These are phyloP conservation scores for Yarrowia alimentaria DNA, from an alignment of 805 yeast genomes.

Conservation along the genomic window DNA sequence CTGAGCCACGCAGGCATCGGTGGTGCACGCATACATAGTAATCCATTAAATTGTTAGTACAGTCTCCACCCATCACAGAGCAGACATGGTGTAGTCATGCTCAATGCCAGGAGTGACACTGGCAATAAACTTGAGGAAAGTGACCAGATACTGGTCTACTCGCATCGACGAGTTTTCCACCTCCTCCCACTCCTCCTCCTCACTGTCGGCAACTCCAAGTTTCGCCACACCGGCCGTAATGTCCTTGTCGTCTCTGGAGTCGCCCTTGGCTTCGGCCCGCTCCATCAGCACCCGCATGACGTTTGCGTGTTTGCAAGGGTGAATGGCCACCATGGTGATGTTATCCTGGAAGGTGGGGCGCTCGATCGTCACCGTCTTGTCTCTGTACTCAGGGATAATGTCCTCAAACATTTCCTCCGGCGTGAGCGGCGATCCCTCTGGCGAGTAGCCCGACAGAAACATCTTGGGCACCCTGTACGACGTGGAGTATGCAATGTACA, in stretches of 20 bases:
- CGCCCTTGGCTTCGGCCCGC: slow-evolving; percentile 52
- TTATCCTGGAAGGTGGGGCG: slow-evolving; percentile 78
- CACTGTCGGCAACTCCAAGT: slow-evolving; percentile 42
- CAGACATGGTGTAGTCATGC: slow-evolving; percentile 98
- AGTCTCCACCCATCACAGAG: no score
- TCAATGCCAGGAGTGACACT: slow-evolving; percentile 98
- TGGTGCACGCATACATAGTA: no score
- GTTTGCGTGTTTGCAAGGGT: slow-evolving; percentile 92
- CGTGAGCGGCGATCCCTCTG: slow-evolving; percentile 78
- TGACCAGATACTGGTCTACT: slow-evolving; percentile 86
- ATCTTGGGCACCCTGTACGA: slow-evolving; percentile 94
- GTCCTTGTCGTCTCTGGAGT: slow-evolving; percentile 36
- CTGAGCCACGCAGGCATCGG: no score
- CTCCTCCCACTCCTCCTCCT: slow-evolving; percentile 58
- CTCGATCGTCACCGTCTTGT: slow-evolving; percentile 95
- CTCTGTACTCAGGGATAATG: slow-evolving; percentile 84
- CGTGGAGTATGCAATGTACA: slow-evolving; percentile 89
- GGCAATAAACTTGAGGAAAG: slow-evolving; percentile 89
- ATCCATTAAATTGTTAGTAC: no score
- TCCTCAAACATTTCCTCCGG: slow-evolving; percentile 95
- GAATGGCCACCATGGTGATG: slow-evolving; percentile 79
- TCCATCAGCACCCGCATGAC: slow-evolving; percentile 89
- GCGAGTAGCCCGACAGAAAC: slow-evolving; percentile 82
- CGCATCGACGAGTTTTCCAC: slow-evolving; percentile 51
- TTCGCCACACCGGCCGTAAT: slow-evolving; percentile 45